Base-by-base conservation (phyloP, 306 rosid genomes). In the Canavalia gladiata region DNA sequence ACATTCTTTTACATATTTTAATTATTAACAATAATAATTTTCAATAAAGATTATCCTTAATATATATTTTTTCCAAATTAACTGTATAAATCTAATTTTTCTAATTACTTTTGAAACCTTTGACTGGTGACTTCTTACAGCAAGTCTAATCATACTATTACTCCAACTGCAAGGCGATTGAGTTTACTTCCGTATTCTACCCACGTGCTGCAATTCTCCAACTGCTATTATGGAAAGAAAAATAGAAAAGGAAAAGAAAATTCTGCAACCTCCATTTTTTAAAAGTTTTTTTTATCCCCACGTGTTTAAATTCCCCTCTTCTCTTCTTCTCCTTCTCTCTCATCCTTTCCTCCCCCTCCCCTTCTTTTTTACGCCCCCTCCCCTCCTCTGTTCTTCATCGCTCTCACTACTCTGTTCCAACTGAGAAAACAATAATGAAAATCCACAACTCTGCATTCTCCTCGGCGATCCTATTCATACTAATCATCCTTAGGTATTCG, bases 151-250 rank as follows among this genome's bases (percentile, higher is more conserved):
- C 41, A 37, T 2, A 45, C 49, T 45, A 45, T 8, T 45, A 45
- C 49, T 45, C 1, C 8, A 45, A 45, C 25, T 18, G 25, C 25
- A 18, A 18, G 25, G 55, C 55, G 28, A 43, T 28, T 0, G 35
- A 2, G 3, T 65, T 74, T 30, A 56, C 72, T 18, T 55, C 50
- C 54, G 9, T 47, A 8, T 67, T 54, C 29, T 25, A n/a, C 66
- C 74, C 86, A 87, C 90, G 90, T 87, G 90, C 72, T 81, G 1
- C 29, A 81, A 76, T 87, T 72, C 34, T 13, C 7, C 47, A 72
- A 46, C 74, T 1, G 59, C 62, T 10, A 51, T 68, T 31, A 25
- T 43, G 18, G 4, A 28, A 31, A 31, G 4, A 65, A 34, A 2
- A 41, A 34, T 12, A 60, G 1, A 54, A 62, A 51, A 3, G 4